These are phyloP conservation scores for Neopestalotiopsis sp. DNA, from an alignment of 2,329 filamentous ascomycete species.

Conservation along the genomic window DNA sequence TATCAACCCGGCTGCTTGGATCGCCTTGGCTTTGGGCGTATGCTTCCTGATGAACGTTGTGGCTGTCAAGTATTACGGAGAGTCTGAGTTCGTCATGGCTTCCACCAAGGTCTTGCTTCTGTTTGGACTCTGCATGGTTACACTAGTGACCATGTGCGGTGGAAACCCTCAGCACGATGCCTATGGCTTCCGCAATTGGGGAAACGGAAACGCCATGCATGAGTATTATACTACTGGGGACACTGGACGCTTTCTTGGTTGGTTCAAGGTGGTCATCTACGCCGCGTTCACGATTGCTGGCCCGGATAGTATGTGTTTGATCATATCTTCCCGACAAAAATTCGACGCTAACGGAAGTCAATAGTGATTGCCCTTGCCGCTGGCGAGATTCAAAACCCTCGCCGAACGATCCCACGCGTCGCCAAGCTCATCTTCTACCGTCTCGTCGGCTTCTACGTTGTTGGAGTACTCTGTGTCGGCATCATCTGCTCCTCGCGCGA, in stretches of 20 bases:
- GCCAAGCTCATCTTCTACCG: conserved; percentile 69
- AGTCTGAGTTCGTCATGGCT: conserved; percentile 60
- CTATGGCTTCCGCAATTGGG: conserved; percentile 60
- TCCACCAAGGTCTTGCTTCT: conserved; percentile 55
- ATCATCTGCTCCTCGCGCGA: conserved; percentile 65
- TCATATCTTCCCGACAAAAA: neutral
- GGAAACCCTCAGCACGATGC: conserved; percentile 62
- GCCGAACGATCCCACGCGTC: conserved; percentile 61
- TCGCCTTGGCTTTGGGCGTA: conserved; percentile 50
- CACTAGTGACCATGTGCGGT: conserved; percentile 67
- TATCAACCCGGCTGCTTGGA: conserved; percentile 53
- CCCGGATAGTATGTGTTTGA: conserved; percentile 43
- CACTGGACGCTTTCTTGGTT: conserved; percentile 64
- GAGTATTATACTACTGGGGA: conserved; percentile 38
- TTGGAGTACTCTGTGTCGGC: conserved; percentile 63
- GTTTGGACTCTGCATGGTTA: conserved; percentile 62
- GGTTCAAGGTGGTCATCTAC: conserved; percentile 52
- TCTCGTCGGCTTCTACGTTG: conserved; percentile 64
- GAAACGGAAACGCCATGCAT: conserved; percentile 22
- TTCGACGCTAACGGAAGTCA: neutral
- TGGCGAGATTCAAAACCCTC: conserved; percentile 58
- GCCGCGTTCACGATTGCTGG: conserved; percentile 64
- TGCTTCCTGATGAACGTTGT: conserved; percentile 53
- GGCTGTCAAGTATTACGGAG: conserved; percentile 50
- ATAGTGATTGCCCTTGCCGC: conserved; percentile 49